Base-by-base conservation (phyloP, 192 early-diverging fungal genomes). In the Backusella liffmaniae region DNA sequence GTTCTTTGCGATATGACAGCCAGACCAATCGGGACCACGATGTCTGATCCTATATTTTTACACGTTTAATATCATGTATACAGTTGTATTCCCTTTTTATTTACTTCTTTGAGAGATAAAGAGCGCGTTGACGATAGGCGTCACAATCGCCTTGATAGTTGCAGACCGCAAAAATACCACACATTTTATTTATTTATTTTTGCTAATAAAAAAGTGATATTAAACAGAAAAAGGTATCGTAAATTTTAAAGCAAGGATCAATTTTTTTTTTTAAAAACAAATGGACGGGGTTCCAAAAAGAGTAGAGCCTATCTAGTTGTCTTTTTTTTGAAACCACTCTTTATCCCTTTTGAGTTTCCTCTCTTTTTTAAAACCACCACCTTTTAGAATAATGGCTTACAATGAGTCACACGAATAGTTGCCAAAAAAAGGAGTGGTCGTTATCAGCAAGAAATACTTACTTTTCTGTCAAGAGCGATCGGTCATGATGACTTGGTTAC, bases 1-100 rank as follows among this genome's bases (percentile, higher is more conserved):
- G 88, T 96, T 94, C 69, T 90, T 93, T 32, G 85, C 82, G 42
- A 94, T 84, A 36, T 87, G 88, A 86, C 95, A 94, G 39, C 98
- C 98, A 76, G 90, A 93, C 98, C 98, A 99, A 84, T 99, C 96
- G n/a, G 98, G 98, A 46, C 98, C 98, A 83, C 98, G 94, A 81
- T 99, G 98, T 78, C 98, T 91, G 62, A 99, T 84, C 80, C 94
- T 95, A 70, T 67, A 56, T 23, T 56, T 62, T 69, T n/a, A 16
- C 16, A 68, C 34, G 30, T 42, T 5, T 36, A 44, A 44, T 44
- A 44, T 13, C 42, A 32, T 51, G 12, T 39, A 26, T 16, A 7
- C 5, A 18, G 7, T 67, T 67, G 0, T 34, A 35, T 59, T 18
- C 21, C 21, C 21, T 44, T 23, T 26, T 13, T 44, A 29, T 18